A percentile compares a stretch with the other conserved stretches of the same genome.
Evolutionary conservation across 2,329 filamentous ascomycete genomes (phyloP).

Genomic region (Aspergillus pseudonomiae): DNA sequence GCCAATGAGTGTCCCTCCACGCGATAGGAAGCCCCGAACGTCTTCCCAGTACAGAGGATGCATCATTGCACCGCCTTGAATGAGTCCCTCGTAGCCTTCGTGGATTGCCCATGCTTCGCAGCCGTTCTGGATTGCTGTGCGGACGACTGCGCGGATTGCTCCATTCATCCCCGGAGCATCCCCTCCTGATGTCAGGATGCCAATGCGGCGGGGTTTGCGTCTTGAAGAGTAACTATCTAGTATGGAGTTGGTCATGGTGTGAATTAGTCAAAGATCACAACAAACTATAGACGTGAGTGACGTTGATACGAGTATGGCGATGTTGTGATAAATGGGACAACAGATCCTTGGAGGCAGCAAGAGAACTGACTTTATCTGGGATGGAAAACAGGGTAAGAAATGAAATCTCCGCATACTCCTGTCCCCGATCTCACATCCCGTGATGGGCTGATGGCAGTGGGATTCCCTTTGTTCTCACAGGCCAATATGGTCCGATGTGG

Average conservation of each 20-base stretch:
- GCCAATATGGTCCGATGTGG: constrained; percentile 4
- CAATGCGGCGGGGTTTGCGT: constrained; percentile 67
- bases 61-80: constrained; percentile 86
- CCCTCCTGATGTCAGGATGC: constrained; percentile 91
- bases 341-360: neutral
- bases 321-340: neutral
- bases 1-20: constrained; percentile 93
- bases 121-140: constrained; percentile 83
- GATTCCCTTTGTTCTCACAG: neutral
- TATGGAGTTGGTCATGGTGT: neutral
- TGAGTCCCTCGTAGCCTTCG: constrained; percentile 94
- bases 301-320: neutral
- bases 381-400: neutral
- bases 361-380: neutral
- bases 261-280: neutral
- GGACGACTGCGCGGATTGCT: constrained; percentile 84
- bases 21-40: constrained; percentile 89
- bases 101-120: constrained; percentile 82
- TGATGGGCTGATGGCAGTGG: neutral
- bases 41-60: constrained; percentile 87
- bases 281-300: neutral
- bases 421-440: neutral
- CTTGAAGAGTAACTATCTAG: constrained; percentile 30
- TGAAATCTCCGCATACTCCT: neutral
- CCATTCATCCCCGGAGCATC: constrained; percentile 96